phyloP scores from a whole-genome alignment of 2,329 filamentous ascomycete genomes.

The Botrytis hyacinthi region DNA sequence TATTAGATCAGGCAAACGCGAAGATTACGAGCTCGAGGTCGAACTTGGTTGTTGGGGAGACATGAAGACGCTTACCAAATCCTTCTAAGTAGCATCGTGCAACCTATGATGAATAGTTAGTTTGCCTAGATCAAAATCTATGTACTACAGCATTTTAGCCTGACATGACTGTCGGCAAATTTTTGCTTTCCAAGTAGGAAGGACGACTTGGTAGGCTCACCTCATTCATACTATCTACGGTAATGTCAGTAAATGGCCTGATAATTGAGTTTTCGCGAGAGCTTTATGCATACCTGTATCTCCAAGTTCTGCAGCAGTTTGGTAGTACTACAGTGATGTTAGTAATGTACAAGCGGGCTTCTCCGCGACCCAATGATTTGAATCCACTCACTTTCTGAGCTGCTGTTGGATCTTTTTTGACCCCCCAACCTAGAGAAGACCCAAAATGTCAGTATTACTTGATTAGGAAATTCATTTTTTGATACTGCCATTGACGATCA shows the following conservation, averaged over 20 bases:
- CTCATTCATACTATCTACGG: constrained; percentile 90
- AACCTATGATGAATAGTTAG: constrained; percentile 17
- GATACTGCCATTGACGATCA: background rate
- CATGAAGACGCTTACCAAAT: constrained; percentile 57
- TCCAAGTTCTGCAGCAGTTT: constrained; percentile 93
- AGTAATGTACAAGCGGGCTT: constrained; percentile 30
- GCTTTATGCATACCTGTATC: constrained; percentile 63
- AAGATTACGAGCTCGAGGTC: constrained; percentile 8
- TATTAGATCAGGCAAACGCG: constrained; percentile 15
- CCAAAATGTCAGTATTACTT: constrained; percentile 20
- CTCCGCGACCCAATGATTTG: constrained; percentile 30
- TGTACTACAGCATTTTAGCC: constrained; percentile 9
- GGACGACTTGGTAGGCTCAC: constrained; percentile 42
- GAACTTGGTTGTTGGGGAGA: constrained; percentile 7
- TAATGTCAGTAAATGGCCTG: constrained; percentile 31
- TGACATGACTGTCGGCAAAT: constrained; percentile 3
- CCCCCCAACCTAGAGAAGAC: constrained; percentile 63
- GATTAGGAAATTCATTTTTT: constrained; percentile 6
- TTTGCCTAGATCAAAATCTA: constrained; percentile 20
- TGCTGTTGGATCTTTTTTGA: constrained; percentile 79
- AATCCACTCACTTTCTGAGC: constrained; percentile 62
- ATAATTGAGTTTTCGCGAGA: constrained; percentile 23
- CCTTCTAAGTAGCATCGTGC: constrained; percentile 95
- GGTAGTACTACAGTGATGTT: constrained; percentile 72
- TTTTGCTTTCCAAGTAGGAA: constrained; percentile 6